Percentiles rank a stretch among this genome's conserved stretches.
Conservation (phyloP, 2,329 filamentous ascomycete species). For the Botrytis aclada region DNA sequence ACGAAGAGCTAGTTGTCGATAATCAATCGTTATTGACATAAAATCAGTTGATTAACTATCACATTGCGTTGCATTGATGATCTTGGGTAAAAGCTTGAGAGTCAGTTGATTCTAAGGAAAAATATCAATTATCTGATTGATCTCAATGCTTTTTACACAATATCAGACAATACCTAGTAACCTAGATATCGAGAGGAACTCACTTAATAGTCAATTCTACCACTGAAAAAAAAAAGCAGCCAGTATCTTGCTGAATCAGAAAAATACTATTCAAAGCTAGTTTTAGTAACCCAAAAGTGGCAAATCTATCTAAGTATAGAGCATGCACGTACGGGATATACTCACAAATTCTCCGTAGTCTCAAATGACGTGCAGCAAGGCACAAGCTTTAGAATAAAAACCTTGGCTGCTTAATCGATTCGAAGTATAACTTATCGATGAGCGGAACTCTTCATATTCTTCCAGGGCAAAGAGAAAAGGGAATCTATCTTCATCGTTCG, state of each 20-base stretch:
- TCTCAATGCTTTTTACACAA: background rate
- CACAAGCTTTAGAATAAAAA: background rate
- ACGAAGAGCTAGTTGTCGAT: background rate
- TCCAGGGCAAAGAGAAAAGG: no score
- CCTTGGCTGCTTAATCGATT: background rate
- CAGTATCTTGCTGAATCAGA: background rate
- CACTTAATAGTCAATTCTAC: background rate
- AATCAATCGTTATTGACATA: background rate
- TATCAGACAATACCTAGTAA: background rate
- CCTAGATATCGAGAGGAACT: background rate
- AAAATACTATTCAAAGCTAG: background rate
- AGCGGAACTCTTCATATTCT: background rate
- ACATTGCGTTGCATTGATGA: background rate
- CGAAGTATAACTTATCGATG: background rate
- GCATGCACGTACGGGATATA: background rate
- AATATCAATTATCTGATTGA: background rate
- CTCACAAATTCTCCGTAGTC: background rate
- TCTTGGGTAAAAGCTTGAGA: background rate
- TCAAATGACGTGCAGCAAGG: background rate
- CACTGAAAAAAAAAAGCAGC: background rate
- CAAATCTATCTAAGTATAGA: background rate
- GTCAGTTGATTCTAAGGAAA: background rate
- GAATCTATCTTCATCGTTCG: accelerated
- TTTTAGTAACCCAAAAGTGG: background rate
- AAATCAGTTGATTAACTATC: background rate